phyloP scores from a whole-genome alignment of 106 monocot species.

The Dendrobium chrysotoxum region DNA sequence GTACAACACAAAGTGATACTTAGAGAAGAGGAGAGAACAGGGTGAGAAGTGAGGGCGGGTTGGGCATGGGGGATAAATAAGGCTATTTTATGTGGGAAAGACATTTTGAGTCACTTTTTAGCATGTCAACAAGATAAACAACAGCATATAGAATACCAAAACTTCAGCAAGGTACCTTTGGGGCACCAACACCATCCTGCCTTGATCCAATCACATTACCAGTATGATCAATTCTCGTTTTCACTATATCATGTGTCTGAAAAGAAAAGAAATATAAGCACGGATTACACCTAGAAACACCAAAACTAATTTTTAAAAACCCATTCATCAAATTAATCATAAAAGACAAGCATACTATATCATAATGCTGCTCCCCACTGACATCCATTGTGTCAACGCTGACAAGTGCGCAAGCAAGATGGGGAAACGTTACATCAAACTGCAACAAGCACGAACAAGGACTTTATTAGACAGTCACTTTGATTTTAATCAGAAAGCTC shows the following conservation, averaged over 20 bases:
- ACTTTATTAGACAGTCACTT: conserved; percentile 8
- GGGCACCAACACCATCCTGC: conserved; percentile 80
- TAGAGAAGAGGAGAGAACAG: neutral
- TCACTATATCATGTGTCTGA: conserved; percentile 89
- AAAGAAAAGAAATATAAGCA: conserved; percentile 13
- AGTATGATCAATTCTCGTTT: conserved; percentile 69
- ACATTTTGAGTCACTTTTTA: neutral
- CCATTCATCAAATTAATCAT: neutral
- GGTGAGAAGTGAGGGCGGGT: neutral
- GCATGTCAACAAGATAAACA: neutral
- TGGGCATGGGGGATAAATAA: neutral
- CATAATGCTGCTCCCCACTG: conserved; percentile 75
- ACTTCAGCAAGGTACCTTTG: conserved; percentile 47
- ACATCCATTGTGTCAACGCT: conserved; percentile 91
- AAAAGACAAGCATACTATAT: conserved; percentile 41
- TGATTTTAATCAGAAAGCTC: neutral
- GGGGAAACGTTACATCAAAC: conserved; percentile 91
- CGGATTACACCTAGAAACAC: neutral
- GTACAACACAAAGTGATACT: neutral
- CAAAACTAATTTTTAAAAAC: neutral
- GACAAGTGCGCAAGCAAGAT: conserved; percentile 62
- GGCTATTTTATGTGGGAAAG: neutral
- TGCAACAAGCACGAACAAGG: conserved; percentile 15
- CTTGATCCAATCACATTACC: conserved; percentile 78
- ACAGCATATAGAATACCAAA: neutral